Base-by-base conservation (phyloP, 257 asterid species). In the Solanum chiquidenum region DNA sequence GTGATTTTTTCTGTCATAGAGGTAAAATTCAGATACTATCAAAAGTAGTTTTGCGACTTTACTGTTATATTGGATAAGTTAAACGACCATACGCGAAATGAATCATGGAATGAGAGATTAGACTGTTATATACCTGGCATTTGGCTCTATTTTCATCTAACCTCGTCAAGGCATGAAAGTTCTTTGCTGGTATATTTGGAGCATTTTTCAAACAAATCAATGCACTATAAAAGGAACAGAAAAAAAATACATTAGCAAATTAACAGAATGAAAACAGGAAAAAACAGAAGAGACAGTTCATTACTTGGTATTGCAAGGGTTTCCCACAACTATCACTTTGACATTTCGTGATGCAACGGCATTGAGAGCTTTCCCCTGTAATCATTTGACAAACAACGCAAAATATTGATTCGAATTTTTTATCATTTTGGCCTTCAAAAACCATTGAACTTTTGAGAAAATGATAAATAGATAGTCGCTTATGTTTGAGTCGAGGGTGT, bases 291-390 rank as follows among this genome's bases (percentile, higher is more conserved):
- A 76, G 55, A 44, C 71, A 49, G 62, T 20, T 49, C 18, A 29
- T 90, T 96, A 97, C 99, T 97, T 97, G 83, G 99, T 95, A 90
- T 97, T 96, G 92, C 99, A 97, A 77, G 99, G 99, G 92, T 97
- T 97, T 74, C 99, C 99, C 37, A 97, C 99, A 6, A 97, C 97
- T 21, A 97, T 88, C 88, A 96, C 99, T 92, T 97, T 95, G 68
- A 94, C 99, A 85, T 95, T 93, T 35, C 91, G 94, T 4, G 99
- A 97, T 80, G 99, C 99, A 90, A 95, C 99, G 31, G 98, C 96
- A 83, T 97, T 96, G 88, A 97, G 98, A 83, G 99, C 99, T 92
- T 97, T 97, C 21, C 99, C 99, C 99, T 97, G 94, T 79, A 75
- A 85, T 23, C 71, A 23, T 86, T 58, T 29, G 31, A 49, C 42